A percentile compares a stretch with the other conserved stretches of the same genome.
Conservation (phyloP, 441 rosid species). For the Croton setiger region DNA sequence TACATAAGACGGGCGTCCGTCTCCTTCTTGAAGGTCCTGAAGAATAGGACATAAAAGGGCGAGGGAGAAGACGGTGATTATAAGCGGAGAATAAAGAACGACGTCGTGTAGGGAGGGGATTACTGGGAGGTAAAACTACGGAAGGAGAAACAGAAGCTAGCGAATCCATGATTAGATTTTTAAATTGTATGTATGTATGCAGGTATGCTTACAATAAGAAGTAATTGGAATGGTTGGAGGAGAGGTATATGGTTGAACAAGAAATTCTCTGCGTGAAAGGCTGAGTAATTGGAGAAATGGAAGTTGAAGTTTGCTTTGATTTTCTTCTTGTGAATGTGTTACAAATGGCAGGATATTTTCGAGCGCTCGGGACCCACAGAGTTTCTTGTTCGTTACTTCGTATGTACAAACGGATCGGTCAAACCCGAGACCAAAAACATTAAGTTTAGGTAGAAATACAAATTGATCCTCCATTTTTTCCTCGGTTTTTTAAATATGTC, state of each 20-base stretch:
- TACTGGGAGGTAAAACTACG: slow-evolving; percentile 55
- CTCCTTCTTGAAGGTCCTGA: slow-evolving; percentile 29
- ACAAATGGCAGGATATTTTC: slow-evolving; percentile 22
- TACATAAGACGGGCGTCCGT: slow-evolving; percentile 36
- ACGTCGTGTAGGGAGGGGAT: slow-evolving; percentile 30
- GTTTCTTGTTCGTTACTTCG: neutral
- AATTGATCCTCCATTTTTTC: no score
- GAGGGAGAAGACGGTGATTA: slow-evolving; percentile 23
- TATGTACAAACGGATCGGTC: neutral
- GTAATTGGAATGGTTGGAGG: neutral
- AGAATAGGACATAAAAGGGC: slow-evolving; percentile 21
- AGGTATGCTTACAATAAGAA: neutral
- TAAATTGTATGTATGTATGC: neutral
- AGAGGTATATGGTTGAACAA: neutral
- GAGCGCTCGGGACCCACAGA: slow-evolving; percentile 19
- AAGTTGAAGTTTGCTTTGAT: slow-evolving; percentile 16
- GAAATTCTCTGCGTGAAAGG: slow-evolving; percentile 37
- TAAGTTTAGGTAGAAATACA: neutral
- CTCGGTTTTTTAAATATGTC: no score
- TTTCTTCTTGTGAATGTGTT: slow-evolving; percentile 1
- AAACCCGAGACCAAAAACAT: neutral
- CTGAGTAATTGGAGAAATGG: slow-evolving; percentile 4
- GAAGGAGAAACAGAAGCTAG: slow-evolving; percentile 64
- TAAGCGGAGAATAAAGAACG: slow-evolving; percentile 29
- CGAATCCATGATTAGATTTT: slow-evolving; percentile 51